These are phyloP conservation scores for Penicillium sp. DNA, from an alignment of 2,329 filamentous ascomycete genomes.

Conservation along the genomic window DNA sequence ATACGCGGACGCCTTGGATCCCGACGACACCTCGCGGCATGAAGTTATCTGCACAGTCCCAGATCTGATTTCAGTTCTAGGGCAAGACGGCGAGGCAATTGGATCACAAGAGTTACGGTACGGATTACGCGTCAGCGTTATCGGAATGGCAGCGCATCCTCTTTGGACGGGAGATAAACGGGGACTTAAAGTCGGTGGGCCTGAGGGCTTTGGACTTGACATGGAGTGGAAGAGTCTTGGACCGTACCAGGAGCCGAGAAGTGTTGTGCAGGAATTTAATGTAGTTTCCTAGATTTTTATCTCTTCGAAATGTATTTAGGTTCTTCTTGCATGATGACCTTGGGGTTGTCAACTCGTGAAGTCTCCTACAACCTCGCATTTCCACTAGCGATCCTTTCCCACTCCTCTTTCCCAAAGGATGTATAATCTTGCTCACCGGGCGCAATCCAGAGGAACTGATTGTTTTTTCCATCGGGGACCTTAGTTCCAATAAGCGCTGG, in stretches of 20 bases:
- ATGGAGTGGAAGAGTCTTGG: background rate
- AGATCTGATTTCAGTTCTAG: background rate
- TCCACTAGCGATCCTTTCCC: constrained; percentile 51
- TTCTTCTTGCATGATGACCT: too few relatives aligned
- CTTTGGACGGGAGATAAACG: background rate
- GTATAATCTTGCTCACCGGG: constrained; percentile 54
- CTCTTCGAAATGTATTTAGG: too few relatives aligned
- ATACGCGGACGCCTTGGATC: background rate
- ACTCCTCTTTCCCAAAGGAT: constrained; percentile 59
- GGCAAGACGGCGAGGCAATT: background rate
- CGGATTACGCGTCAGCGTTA: background rate
- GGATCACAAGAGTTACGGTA: background rate
- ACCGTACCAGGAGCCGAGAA: background rate
- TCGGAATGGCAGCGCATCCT: background rate
- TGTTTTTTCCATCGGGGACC: constrained; percentile 42
- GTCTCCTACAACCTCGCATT: constrained; percentile 44
- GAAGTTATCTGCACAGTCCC: background rate
- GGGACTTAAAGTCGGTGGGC: background rate
- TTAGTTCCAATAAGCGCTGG: constrained; percentile 48
- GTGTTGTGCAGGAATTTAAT: background rate
- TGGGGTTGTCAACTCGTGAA: too few relatives aligned
- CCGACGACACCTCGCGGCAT: background rate
- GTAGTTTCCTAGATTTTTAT: background rate
- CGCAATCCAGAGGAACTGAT: constrained; percentile 54
- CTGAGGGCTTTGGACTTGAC: background rate